Conservation (phyloP, 805 yeast genomes). For the Candida mattraensis region DNA sequence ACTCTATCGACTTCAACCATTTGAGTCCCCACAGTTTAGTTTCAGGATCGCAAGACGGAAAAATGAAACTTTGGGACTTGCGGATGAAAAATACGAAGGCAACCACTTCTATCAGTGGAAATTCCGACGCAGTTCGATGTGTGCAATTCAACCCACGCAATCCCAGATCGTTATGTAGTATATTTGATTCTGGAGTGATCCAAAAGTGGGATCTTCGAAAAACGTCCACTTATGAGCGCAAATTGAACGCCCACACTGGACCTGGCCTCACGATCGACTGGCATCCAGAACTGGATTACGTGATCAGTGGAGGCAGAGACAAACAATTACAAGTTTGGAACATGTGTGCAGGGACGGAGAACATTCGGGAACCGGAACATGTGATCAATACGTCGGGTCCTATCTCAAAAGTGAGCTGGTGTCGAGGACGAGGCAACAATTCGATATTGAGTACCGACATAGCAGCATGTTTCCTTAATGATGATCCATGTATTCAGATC, state of each 20-base stretch:
- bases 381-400: conserved; percentile 76
- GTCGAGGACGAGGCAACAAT: conserved; percentile 39
- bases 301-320: conserved; percentile 93
- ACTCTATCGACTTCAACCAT: conserved; percentile 41
- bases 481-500: conserved; percentile 67
- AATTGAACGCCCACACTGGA: conserved; percentile 85
- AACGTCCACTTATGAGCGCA: conserved; percentile 60
- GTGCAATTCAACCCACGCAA: conserved; percentile 55
- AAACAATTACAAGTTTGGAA: conserved; percentile 79
- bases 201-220: conserved; percentile 83
- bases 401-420: conserved; percentile 75
- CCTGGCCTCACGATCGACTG: conserved; percentile 88
- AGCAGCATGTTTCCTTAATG: conserved; percentile 72
- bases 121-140: conserved; percentile 68
- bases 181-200: conserved; percentile 87
- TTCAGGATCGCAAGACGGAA: conserved; percentile 80
- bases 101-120: conserved; percentile 51
- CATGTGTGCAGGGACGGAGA: conserved; percentile 40
- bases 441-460: conserved; percentile 59
- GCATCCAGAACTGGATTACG: conserved; percentile 79
- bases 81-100: conserved; percentile 49
- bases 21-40: conserved; percentile 41
- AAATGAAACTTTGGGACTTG: conserved; percentile 74
- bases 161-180: conserved; percentile 63
- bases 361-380: conserved; percentile 57